Percentiles rank a stretch among this genome's conserved stretches.
Evolutionary conservation across 1,284 basidiomycete genomes (phyloP).

Genomic region (Vanrija sp.): DNA sequence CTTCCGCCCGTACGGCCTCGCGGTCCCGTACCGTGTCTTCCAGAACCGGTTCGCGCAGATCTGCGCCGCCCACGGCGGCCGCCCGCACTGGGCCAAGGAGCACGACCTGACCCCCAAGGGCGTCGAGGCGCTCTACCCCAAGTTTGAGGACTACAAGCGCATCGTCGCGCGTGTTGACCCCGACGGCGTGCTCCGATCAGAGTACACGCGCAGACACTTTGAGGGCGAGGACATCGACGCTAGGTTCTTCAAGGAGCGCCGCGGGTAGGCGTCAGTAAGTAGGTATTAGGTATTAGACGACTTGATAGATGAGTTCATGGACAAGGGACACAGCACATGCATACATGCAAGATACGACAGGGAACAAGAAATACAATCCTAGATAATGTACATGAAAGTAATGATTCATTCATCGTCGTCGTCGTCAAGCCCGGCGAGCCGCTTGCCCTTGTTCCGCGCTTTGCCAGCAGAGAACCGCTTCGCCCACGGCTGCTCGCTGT

Average conservation of each 20-base stretch:
- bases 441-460: slow-evolving; percentile 4
- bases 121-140: slow-evolving; percentile 71
- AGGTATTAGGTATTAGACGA: neutral
- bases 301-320: slow-evolving; percentile 4
- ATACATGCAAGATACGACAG: slow-evolving; percentile 5
- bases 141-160: slow-evolving; percentile 72
- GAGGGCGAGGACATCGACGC: slow-evolving; percentile 47
- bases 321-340: slow-evolving; percentile 2
- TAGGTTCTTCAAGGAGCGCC: slow-evolving; percentile 38
- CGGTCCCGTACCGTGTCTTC: slow-evolving; percentile 78
- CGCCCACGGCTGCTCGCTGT: slow-evolving; percentile 4
- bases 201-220: slow-evolving; percentile 55
- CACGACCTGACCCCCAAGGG: slow-evolving; percentile 68
- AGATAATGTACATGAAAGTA: too few relatives aligned
- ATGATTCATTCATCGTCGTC: neutral
- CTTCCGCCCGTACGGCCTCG: slow-evolving; percentile 86
- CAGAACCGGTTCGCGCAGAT: slow-evolving; percentile 79
- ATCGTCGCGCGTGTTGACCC: slow-evolving; percentile 76
- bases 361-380: neutral
- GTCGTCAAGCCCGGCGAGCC: neutral
- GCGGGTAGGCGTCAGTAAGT: neutral
- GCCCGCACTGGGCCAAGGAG: slow-evolving; percentile 97
- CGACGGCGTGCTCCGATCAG: slow-evolving; percentile 63
- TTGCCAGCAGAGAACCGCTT: slow-evolving; percentile 1
- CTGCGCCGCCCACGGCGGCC: slow-evolving; percentile 66